Evolutionary conservation across 1,284 basidiomycete species (phyloP), one percentile per base, ranked within the genome.

Genomic region (Ustilago vetiveriae): DNA sequence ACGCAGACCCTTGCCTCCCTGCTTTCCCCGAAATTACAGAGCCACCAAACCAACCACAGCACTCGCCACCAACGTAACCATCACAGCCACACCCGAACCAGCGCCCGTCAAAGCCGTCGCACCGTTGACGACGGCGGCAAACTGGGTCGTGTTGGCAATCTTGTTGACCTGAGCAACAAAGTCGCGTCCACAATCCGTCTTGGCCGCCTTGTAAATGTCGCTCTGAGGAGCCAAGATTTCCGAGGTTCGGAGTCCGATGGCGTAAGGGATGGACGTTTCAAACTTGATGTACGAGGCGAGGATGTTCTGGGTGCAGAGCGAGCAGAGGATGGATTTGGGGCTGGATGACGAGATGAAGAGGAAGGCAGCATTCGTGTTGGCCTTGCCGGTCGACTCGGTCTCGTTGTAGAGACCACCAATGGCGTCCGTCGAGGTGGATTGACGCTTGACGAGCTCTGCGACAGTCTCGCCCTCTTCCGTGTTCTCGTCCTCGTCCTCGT

Each of bases 231-330:
- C 55, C 21, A 78, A 45, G 29, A 68, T 68, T 21, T 59, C 43
- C 3, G 71, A 74, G 8, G 62, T 71, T 29, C 63, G 39, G 13
- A 78, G 53, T 10, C 76, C 76, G 49, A 78, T 76, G 21, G 67
- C 75, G 55, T 78, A 78, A 3, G 76, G 76, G 39, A 77, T 69
- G 11, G 75, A 74, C 13, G 73, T 72, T 42, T 78, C 76, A 22
- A 78, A 78, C 42, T 62, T 51, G 62, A 78, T 78, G 62, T 78
- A 78, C 10, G 51, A 42, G 10, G 75, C 76, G 22, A 78, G 51
- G 47, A 78, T 77, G 48, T 47, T 53, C 37, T 70, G 64, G 13
- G 75, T 54, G 72, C 76, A 78, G n/a, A 47, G 44, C 35, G 70
- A 69, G 63, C 76, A 78, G 30, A 78, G 72, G 49, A 77, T 65